Conservation (phyloP, 495 filamentous ascomycete genomes). For the Lasiosphaeria ovina region DNA sequence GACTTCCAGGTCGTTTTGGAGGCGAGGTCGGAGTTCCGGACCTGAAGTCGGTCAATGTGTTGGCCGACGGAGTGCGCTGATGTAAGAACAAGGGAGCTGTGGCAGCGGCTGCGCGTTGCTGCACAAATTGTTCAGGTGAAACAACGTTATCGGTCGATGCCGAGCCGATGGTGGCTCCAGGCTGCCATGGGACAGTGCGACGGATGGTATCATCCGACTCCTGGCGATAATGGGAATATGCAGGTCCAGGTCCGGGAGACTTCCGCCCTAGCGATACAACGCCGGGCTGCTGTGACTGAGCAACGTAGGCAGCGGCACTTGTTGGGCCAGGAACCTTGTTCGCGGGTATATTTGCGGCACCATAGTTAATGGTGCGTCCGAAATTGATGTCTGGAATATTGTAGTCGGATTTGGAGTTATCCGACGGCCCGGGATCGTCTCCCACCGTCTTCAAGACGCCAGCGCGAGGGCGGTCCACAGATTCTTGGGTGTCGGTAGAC, state of each 20-base stretch:
- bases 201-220: conserved; percentile 50
- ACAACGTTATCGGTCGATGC: conserved; percentile 38
- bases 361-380: conserved; percentile 75
- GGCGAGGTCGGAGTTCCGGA: conserved; percentile 41
- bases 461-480: conserved; percentile 68
- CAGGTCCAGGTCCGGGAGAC: conserved; percentile 38
- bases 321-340: conserved; percentile 17
- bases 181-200: conserved; percentile 76
- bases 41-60: conserved; percentile 46
- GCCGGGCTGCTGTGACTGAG: conserved; percentile 3
- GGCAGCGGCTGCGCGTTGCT: conserved; percentile 66
- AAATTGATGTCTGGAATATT: conserved; percentile 82
- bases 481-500: conserved; percentile 61
- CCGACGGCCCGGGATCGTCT: conserved; percentile 38
- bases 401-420: conserved; percentile 20
- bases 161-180: conserved; percentile 53
- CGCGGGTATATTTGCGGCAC: conserved; percentile 27
- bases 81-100: conserved; percentile 48
- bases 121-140: conserved; percentile 79
- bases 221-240: conserved; percentile 39
- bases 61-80: conserved; percentile 59
- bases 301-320: background rate
- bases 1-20: conserved; percentile 22
- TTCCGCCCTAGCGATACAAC: conserved; percentile 28
- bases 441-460: conserved; percentile 84